Conservation (phyloP, 768 basidiomycete species). For the Collybiopsis luxurians region DNA sequence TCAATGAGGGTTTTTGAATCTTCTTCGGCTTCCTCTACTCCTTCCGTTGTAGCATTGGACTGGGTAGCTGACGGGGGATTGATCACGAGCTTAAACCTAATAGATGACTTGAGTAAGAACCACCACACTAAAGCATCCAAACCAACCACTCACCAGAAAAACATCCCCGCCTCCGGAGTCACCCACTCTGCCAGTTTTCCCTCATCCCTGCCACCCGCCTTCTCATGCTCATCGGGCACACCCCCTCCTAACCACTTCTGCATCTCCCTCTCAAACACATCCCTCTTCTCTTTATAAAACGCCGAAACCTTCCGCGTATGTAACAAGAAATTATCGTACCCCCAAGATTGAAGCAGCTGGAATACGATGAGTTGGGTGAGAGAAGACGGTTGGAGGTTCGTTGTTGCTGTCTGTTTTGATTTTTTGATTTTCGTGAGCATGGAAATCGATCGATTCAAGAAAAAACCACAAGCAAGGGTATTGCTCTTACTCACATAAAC, state of each 20-base stretch:
- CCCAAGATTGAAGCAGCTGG: constrained; percentile 67
- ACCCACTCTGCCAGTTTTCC: constrained; percentile 62
- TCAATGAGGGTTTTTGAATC: constrained; percentile 76
- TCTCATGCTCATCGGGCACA: neutral
- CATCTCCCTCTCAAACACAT: constrained; percentile 77
- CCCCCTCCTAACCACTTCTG: constrained; percentile 57
- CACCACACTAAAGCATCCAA: neutral
- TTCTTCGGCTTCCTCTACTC: constrained; percentile 33
- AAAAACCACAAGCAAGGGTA: constrained; percentile 12
- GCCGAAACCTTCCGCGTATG: constrained; percentile 69
- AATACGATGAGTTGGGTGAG: constrained; percentile 62
- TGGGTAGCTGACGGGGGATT: constrained; percentile 7
- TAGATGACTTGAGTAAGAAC: neutral
- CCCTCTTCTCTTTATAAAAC: constrained; percentile 72
- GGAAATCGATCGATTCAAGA: too few species aligned
- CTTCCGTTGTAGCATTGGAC: too few species aligned
- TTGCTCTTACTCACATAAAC: constrained; percentile 49
- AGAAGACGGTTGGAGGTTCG: constrained; percentile 66
- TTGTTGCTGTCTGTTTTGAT: constrained; percentile 65
- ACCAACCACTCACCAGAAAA: constrained; percentile 66
- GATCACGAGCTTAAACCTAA: constrained; percentile 70
- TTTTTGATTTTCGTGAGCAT: too few species aligned
- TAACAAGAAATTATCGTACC: constrained; percentile 65
- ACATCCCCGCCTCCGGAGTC: constrained; percentile 80
- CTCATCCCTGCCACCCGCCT: constrained; percentile 25